Percentiles rank a stretch among this genome's conserved stretches.
Evolutionary conservation across 352 stramenopile species (phyloP).

Genomic region (Phytophthora parvispora): DNA sequence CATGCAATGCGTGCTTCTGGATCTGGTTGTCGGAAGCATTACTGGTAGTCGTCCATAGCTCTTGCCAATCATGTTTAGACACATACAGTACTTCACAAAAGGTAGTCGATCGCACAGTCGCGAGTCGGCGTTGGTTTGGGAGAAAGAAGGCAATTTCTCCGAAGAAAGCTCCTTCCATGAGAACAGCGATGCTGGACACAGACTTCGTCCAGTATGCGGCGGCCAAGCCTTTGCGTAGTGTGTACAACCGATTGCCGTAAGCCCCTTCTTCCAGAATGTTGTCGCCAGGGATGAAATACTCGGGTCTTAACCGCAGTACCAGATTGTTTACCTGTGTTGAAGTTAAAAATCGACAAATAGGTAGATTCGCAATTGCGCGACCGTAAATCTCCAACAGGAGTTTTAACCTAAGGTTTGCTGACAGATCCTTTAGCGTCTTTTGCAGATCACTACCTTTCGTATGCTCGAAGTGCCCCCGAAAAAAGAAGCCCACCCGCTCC

Average conservation of each 20-base stretch:
- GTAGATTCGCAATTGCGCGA: constrained; percentile 44
- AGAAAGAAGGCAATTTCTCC: constrained; percentile 77
- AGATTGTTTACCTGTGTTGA: constrained; percentile 58
- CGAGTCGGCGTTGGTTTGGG: constrained; percentile 56
- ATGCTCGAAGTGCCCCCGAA: constrained; percentile 66
- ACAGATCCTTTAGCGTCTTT: constrained; percentile 63
- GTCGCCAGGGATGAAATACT: constrained; percentile 45
- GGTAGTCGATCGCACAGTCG: constrained; percentile 60
- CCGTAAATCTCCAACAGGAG: constrained; percentile 75
- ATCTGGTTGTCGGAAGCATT: constrained; percentile 45
- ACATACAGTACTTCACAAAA: constrained; percentile 70
- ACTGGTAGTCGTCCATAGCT: constrained; percentile 49
- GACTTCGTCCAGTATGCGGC: constrained; percentile 43
- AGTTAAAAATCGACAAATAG: constrained; percentile 53
- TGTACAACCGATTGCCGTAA: constrained; percentile 55
- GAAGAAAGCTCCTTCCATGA: constrained; percentile 37
- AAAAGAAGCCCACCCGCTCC: constrained; percentile 59
- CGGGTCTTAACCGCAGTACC: constrained; percentile 51
- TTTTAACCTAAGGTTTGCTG: constrained; percentile 61
- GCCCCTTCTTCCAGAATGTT: constrained; percentile 31
- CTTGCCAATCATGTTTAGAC: constrained; percentile 62
- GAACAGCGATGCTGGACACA: constrained; percentile 5
- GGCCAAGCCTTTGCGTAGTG: constrained; percentile 61
- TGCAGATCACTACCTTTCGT: constrained; percentile 63
- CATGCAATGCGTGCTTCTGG: constrained; percentile 54